These are phyloP conservation scores for Mrakia blollopis DNA, from an alignment of 768 basidiomycete genomes.

Conservation along the genomic window DNA sequence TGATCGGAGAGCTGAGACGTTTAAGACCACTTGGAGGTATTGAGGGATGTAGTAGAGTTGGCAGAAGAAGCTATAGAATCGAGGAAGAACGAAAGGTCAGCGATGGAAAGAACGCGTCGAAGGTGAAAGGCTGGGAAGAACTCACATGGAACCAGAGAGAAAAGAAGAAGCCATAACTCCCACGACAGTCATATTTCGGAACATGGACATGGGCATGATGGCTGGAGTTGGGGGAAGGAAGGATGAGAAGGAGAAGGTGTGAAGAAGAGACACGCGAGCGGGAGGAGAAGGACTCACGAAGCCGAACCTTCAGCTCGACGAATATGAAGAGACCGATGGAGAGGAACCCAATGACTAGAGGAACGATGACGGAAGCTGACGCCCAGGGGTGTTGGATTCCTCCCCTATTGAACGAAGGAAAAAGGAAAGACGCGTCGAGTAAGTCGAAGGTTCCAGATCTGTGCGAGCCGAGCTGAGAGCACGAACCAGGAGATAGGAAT, in stretches of 20 bases:
- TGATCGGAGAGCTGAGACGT: conserved; percentile 59
- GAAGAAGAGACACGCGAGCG: no score
- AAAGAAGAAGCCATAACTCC: conserved; percentile 68
- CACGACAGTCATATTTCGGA: conserved; percentile 60
- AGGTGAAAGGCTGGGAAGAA: conserved; percentile 15
- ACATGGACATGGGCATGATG: conserved; percentile 54
- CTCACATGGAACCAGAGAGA: conserved; percentile 49
- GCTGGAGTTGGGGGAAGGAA: conserved; percentile 3
- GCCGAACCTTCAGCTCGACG: conserved; percentile 68
- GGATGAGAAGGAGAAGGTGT: neutral
- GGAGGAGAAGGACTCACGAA: conserved; percentile 13
- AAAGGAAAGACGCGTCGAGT: neutral
- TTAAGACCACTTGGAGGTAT: conserved; percentile 51
- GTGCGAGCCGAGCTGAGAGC: no score
- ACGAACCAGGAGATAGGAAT: conserved; percentile 62
- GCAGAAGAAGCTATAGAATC: conserved; percentile 42
- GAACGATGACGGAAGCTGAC: conserved; percentile 60
- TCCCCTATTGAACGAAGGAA: conserved; percentile 48
- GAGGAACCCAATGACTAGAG: conserved; percentile 55
- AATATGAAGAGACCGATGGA: conserved; percentile 58
- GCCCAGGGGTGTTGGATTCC: conserved; percentile 69
- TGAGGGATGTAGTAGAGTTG: conserved; percentile 51
- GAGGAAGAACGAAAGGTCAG: conserved; percentile 57
- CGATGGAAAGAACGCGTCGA: conserved; percentile 25
- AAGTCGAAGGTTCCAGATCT: no score